Conservation (phyloP, 768 basidiomycete genomes). For the Lentinus brumalis region DNA sequence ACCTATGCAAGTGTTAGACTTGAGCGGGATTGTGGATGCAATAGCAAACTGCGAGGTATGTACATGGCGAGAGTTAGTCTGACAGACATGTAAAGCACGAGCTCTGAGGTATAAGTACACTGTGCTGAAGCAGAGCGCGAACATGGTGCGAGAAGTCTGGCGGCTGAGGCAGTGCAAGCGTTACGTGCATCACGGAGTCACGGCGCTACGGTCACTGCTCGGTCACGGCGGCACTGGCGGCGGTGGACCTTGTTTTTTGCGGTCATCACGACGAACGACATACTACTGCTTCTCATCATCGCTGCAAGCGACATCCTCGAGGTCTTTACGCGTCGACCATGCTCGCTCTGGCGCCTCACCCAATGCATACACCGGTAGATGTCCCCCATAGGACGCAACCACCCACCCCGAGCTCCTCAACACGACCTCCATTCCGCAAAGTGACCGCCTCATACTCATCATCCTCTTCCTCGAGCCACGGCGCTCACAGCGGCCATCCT, state of each 20-base stretch:
- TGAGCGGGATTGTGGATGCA: too few species aligned
- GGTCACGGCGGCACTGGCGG: slow-evolving; percentile 11
- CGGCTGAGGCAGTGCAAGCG: slow-evolving; percentile 5
- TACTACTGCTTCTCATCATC: slow-evolving; percentile 15
- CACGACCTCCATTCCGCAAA: slow-evolving; percentile 22
- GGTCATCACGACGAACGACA: slow-evolving; percentile 18
- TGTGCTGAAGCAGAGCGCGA: too few species aligned
- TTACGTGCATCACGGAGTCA: slow-evolving; percentile 12
- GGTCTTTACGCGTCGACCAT: slow-evolving; percentile 11
- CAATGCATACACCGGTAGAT: slow-evolving; percentile 27
- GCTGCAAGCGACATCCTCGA: slow-evolving; percentile 13
- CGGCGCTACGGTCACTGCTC: neutral
- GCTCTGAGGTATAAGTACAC: too few species aligned
- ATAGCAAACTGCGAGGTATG: too few species aligned
- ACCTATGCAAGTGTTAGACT: too few species aligned
- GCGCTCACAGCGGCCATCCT: slow-evolving; percentile 33
- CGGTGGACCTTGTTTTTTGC: slow-evolving; percentile 19
- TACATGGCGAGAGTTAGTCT: too few species aligned
- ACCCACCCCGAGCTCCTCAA: slow-evolving; percentile 24
- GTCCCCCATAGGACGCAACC: slow-evolving; percentile 24
- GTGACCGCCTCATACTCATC: slow-evolving; percentile 27
- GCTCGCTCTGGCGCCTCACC: slow-evolving; percentile 28
- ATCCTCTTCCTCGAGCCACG: slow-evolving; percentile 27
- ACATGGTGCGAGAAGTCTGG: slow-evolving; percentile 1
- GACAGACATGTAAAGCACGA: too few species aligned